Conservation (phyloP, 164 flowering plant genomes). For the Paratinospora sagittata region DNA sequence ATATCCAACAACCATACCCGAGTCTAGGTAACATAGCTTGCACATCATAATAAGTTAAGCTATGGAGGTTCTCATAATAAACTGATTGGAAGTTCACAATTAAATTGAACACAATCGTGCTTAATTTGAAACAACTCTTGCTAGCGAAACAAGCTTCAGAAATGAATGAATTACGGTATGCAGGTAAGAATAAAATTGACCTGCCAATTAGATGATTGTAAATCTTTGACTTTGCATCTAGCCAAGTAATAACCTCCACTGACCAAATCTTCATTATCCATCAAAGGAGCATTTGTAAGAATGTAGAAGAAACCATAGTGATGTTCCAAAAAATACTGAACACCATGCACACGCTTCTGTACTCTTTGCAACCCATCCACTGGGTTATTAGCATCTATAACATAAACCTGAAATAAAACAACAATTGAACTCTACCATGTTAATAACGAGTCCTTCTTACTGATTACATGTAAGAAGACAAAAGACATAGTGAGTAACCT, state of each 20-base stretch:
- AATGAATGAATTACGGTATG: neutral
- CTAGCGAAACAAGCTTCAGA: too few relatives aligned
- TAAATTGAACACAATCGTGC: too few relatives aligned
- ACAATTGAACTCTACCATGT: constrained; percentile 4
- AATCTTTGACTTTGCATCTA: constrained; percentile 44
- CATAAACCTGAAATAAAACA: constrained; percentile 52
- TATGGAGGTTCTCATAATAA: too few relatives aligned
- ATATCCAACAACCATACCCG: too few relatives aligned
- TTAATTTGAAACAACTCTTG: too few relatives aligned
- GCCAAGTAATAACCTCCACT: constrained; percentile 52
- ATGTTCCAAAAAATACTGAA: constrained; percentile 84
- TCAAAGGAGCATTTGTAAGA: constrained; percentile 55
- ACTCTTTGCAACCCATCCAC: constrained; percentile 41
- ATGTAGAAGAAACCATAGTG: constrained; percentile 68
- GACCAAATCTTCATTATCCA: constrained; percentile 4
- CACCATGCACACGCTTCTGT: constrained; percentile 53
- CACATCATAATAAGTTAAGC: too few relatives aligned
- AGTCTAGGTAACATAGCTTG: too few relatives aligned
- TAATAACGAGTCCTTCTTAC: neutral
- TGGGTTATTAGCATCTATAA: constrained; percentile 57
- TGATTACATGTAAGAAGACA: neutral
- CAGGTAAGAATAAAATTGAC: constrained; percentile 30
- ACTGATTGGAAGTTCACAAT: neutral
- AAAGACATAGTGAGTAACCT: constrained; percentile 35
- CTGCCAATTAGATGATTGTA: constrained; percentile 54